These are phyloP conservation scores for Jacaranda copaia DNA, from an alignment of 257 asterid species.

Conservation along the genomic window DNA sequence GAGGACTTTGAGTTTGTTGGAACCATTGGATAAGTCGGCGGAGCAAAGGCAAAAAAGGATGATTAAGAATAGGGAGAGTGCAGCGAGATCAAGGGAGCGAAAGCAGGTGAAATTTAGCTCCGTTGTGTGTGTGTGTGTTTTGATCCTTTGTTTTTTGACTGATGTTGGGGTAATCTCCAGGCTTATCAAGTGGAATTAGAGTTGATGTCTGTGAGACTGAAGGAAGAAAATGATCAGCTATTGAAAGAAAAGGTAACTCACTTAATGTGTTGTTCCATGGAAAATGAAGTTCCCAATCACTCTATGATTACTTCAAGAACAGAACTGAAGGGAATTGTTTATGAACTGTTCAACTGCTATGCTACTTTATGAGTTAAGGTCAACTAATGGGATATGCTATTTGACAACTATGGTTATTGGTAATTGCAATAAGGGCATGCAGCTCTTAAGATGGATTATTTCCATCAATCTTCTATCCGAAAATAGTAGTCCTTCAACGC, in stretches of 20 bases:
- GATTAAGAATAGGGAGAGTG: constrained; percentile 85
- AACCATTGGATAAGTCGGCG: constrained; percentile 60
- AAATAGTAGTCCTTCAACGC: neutral
- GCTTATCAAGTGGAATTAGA: constrained; percentile 70
- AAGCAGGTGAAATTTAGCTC: constrained; percentile 55
- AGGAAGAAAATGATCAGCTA: constrained; percentile 67
- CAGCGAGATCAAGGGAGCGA: constrained; percentile 83
- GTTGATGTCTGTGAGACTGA: constrained; percentile 63
- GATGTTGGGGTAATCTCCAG: constrained; percentile 38
- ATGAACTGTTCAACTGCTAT: neutral
- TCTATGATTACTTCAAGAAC: neutral
- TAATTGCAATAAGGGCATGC: too few species aligned
- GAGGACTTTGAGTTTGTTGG: constrained; percentile 56
- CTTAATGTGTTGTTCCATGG: too few species aligned
- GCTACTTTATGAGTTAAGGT: neutral
- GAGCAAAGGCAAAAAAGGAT: constrained; percentile 57
- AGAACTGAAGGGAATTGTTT: neutral
- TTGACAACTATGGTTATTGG: neutral
- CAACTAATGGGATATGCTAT: neutral
- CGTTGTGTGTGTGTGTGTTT: too few species aligned
- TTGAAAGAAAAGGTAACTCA: constrained; percentile 60
- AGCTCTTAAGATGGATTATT: too few species aligned
- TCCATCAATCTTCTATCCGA: neutral
- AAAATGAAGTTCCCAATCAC: too few species aligned
- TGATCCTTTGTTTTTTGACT: neutral